These are phyloP conservation scores for Pelargonium citronellum DNA, from an alignment of 441 rosid species.

Conservation along the genomic window DNA sequence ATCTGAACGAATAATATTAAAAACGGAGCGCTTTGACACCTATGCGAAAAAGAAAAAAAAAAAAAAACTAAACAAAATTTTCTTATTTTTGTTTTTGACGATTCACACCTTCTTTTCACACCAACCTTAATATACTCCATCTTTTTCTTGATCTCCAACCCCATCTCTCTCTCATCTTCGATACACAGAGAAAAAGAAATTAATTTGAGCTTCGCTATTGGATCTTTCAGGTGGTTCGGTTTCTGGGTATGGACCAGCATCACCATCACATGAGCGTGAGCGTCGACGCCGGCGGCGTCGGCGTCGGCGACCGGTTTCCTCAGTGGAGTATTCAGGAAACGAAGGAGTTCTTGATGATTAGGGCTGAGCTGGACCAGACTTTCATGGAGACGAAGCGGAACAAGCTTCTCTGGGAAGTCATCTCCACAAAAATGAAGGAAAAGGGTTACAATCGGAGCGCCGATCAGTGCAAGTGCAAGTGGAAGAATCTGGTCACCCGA, in stretches of 20 bases:
- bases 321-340: slow-evolving; percentile 93
- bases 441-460: slow-evolving; percentile 76
- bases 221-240: neutral
- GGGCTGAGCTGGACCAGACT: slow-evolving; percentile 71
- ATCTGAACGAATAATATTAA: slow-evolving; percentile 28
- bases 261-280: slow-evolving; percentile 31
- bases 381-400: slow-evolving; percentile 96
- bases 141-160: slow-evolving; percentile 18
- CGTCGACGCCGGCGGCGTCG: slow-evolving; percentile 29
- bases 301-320: slow-evolving; percentile 68
- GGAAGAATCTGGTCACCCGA: slow-evolving; percentile 95
- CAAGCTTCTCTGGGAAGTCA: slow-evolving; percentile 82
- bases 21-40: slow-evolving; percentile 31
- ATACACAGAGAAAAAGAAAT: slow-evolving; percentile 5
- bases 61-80: neutral
- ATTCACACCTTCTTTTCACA: slow-evolving; percentile 61
- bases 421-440: slow-evolving; percentile 66
- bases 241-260: slow-evolving; percentile 48
- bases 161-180: slow-evolving; percentile 17
- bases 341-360: slow-evolving; percentile 62
- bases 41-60: slow-evolving; percentile 13
- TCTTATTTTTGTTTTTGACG: slow-evolving; percentile 26
- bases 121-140: slow-evolving; percentile 31
- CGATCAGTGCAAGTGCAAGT: slow-evolving; percentile 99
- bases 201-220: no score